These are phyloP conservation scores for Chaetomiaceae sp. DNA, from an alignment of 2,329 filamentous ascomycete species.

Conservation along the genomic window DNA sequence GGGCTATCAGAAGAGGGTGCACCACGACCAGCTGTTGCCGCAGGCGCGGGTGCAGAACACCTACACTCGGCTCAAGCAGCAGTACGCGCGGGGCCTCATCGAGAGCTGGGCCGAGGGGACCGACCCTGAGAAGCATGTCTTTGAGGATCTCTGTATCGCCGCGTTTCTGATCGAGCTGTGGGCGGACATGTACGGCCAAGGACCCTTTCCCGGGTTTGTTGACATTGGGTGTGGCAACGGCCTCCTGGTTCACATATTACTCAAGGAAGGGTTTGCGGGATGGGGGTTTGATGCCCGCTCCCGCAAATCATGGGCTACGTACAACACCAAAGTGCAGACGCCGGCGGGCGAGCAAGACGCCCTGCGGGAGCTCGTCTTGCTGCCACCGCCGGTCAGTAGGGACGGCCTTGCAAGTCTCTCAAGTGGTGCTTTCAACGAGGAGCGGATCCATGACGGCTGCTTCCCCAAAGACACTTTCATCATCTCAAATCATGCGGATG, in stretches of 20 bases:
- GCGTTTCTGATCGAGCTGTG: slow-evolving; percentile 92
- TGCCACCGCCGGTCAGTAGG: slow-evolving; percentile 40
- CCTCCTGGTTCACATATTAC: slow-evolving; percentile 76
- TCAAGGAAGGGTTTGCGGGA: slow-evolving; percentile 73
- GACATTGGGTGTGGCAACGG: slow-evolving; percentile 97
- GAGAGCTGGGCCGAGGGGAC: slow-evolving; percentile 80
- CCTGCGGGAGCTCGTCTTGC: slow-evolving; percentile 44
- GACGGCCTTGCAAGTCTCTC: slow-evolving; percentile 16
- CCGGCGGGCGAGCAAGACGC: slow-evolving; percentile 24
- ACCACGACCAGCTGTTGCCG: slow-evolving; percentile 76
- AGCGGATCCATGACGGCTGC: slow-evolving; percentile 50
- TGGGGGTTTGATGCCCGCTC: slow-evolving; percentile 89
- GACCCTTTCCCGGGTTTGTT: slow-evolving; percentile 77
- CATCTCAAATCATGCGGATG: slow-evolving; percentile 94
- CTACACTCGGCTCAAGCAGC: slow-evolving; percentile 73
- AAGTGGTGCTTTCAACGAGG: slow-evolving; percentile 19
- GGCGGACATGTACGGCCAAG: slow-evolving; percentile 67
- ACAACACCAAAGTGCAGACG: slow-evolving; percentile 40
- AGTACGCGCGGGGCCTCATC: slow-evolving; percentile 68
- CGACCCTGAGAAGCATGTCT: slow-evolving; percentile 86
- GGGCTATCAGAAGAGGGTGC: slow-evolving; percentile 75
- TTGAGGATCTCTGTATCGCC: slow-evolving; percentile 87
- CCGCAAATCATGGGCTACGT: slow-evolving; percentile 79
- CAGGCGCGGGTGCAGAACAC: slow-evolving; percentile 75
- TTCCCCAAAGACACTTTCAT: slow-evolving; percentile 80